Conservation (phyloP, 257 asterid species). For the Eustoma russellianum region DNA sequence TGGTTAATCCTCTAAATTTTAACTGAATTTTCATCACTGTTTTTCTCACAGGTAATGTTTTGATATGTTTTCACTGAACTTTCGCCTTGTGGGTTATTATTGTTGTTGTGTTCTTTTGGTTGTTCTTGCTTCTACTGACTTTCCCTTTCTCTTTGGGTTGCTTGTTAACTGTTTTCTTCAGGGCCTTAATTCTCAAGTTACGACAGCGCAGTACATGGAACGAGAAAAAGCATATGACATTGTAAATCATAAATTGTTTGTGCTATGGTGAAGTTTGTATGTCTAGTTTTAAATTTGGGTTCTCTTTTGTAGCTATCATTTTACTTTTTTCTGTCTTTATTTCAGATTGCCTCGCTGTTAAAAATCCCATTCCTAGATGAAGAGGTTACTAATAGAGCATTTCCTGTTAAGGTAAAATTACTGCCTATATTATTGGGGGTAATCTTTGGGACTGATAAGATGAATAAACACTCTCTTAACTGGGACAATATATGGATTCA, state of each 20-base stretch:
- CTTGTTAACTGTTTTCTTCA: conserved; percentile 11
- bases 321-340: not conserved
- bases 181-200: conserved; percentile 90
- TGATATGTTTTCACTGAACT: not conserved
- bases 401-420: conserved; percentile 62
- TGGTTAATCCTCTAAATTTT: not conserved
- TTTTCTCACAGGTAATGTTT: not conserved
- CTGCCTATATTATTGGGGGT: not conserved
- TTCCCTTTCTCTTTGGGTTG: not conserved
- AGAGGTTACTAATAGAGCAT: conserved; percentile 53
- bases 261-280: not conserved
- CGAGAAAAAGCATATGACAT: conserved; percentile 96
- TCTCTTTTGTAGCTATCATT: not conserved
- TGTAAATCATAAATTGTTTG: conserved; percentile 34
- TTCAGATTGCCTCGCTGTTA: conserved; percentile 82
- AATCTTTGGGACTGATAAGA: not conserved
- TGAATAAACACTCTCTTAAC: no score
- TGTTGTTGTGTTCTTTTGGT: not conserved
- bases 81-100: not conserved
- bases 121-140: not conserved
- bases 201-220: conserved; percentile 87
- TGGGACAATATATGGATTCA: no score
- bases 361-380: conserved; percentile 87
- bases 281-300: not conserved
- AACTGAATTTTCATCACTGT: not conserved